Percentiles rank a stretch among this genome's conserved stretches.
Evolutionary conservation across 352 stramenopile genomes (phyloP).

Genomic region (Phytophthora chlamydospora): DNA sequence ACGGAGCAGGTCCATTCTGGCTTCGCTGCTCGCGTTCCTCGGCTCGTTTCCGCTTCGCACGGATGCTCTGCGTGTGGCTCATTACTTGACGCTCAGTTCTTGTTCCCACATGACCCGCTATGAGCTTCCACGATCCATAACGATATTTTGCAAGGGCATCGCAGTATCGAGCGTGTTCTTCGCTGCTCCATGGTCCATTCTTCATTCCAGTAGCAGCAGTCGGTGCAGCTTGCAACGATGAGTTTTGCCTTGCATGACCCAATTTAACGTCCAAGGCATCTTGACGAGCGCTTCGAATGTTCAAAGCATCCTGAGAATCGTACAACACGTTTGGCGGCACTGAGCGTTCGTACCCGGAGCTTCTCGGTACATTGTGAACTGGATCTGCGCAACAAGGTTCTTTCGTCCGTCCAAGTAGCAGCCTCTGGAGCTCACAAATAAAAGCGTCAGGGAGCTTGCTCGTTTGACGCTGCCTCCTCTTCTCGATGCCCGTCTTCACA

Average conservation of each 20-base stretch:
- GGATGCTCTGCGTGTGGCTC: conserved; percentile 29
- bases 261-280: conserved; percentile 10
- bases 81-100: conserved; percentile 27
- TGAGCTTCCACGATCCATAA: conserved; percentile 25
- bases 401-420: too few relatives aligned
- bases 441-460: too few relatives aligned
- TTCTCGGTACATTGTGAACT: too few relatives aligned
- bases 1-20: neutral
- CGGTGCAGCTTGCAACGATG: too few relatives aligned
- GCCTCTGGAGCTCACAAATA: too few relatives aligned
- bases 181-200: conserved; percentile 17
- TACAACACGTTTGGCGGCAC: too few relatives aligned
- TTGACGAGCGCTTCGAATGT: conserved; percentile 6
- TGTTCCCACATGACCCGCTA: conserved; percentile 21
- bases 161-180: conserved; percentile 26
- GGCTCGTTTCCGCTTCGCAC: conserved; percentile 17
- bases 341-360: too few relatives aligned
- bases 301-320: conserved; percentile 2
- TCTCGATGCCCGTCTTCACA: neutral
- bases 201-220: neutral
- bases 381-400: too few relatives aligned
- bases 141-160: conserved; percentile 15
- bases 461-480: too few relatives aligned
- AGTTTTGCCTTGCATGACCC: neutral
- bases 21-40: conserved; percentile 3